Base-by-base conservation (phyloP, 2,329 filamentous ascomycete species). In the Xylaria sp. region DNA sequence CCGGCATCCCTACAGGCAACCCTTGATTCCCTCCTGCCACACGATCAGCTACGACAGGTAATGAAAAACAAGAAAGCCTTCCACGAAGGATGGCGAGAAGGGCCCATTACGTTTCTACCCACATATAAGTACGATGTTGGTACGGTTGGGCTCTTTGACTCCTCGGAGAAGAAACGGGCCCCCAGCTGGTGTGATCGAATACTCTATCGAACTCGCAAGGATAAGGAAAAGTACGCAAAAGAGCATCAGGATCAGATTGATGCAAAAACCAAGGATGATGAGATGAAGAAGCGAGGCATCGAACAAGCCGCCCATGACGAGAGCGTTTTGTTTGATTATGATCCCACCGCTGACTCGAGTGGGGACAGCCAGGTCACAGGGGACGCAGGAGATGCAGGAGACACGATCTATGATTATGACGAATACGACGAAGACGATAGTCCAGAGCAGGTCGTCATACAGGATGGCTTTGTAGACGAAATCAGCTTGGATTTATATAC, bases 111-210 rank as follows among this genome's bases (percentile, higher is more conserved):
- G 0, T 99, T 99, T 75, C 78, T 98, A 17, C 96, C 96, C 1
- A 96, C 96, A 0, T 99, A 99, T 80, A 99, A 99, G 78, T 99
- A 99, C 73, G 96, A 99, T 74, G 85, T 97, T 31, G 96, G 96
- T n/a, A 97, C 92, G 33, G 88, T 97, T 36, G 92, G 92, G 1
- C 86, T 94, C 33, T 99, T 97, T 77, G 96, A 99, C 80, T 93
- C 94, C 0, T 97, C 94, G 71, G 96, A 98, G 77, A 99, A 99
- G 81, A 90, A 90, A 70, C 87, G 96, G 60, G 91, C 92, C 1
- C 96, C 96, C 2, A 97, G 94, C 76, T 99, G 96, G 95, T 99
- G 96, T 77, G 96, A 99, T 80, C 91, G 96, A 17, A 94, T 99
- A 51, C 80, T 99, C 0, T 99, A 90, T 77, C 87, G 95, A 7